Evolutionary conservation across 331 rosid genomes (phyloP).

Genomic region (Phaseolus coccineus): DNA sequence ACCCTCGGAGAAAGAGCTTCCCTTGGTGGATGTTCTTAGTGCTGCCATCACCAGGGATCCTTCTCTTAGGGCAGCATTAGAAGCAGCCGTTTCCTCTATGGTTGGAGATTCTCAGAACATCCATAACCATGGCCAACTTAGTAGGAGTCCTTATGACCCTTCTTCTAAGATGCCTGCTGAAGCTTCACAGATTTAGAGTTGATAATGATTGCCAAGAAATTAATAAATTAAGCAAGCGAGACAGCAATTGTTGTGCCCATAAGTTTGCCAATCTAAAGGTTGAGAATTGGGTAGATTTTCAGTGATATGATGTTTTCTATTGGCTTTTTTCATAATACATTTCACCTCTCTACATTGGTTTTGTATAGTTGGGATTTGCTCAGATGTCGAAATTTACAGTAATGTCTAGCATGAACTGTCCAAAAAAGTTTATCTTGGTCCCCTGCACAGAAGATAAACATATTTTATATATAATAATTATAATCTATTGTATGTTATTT

Average conservation of each 20-base stretch:
- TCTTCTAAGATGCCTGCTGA: neutral
- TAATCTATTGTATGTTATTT: too few species aligned
- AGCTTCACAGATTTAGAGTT: neutral
- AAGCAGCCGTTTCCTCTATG: slow-evolving; percentile 46
- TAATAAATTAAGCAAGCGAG: neutral
- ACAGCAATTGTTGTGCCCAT: too few species aligned
- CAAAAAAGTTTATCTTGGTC: neutral
- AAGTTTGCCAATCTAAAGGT: too few species aligned
- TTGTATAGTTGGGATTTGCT: too few species aligned
- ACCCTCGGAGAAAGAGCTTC: slow-evolving; percentile 23
- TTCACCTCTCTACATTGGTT: too few species aligned
- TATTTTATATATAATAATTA: too few species aligned
- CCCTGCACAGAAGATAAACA: too few species aligned
- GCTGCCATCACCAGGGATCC: slow-evolving; percentile 48
- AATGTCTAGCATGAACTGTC: too few species aligned
- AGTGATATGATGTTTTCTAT: too few species aligned
- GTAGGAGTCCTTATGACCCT: neutral
- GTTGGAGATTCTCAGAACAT: slow-evolving; percentile 17
- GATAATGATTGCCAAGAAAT: neutral
- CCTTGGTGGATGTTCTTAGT: slow-evolving; percentile 38
- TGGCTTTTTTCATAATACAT: too few species aligned
- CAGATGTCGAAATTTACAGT: too few species aligned
- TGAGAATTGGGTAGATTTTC: too few species aligned
- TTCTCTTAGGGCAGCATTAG: slow-evolving; percentile 45
- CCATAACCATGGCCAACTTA: neutral